These are phyloP conservation scores for Mycena latifolia DNA, from an alignment of 768 basidiomycete species.

Conservation along the genomic window DNA sequence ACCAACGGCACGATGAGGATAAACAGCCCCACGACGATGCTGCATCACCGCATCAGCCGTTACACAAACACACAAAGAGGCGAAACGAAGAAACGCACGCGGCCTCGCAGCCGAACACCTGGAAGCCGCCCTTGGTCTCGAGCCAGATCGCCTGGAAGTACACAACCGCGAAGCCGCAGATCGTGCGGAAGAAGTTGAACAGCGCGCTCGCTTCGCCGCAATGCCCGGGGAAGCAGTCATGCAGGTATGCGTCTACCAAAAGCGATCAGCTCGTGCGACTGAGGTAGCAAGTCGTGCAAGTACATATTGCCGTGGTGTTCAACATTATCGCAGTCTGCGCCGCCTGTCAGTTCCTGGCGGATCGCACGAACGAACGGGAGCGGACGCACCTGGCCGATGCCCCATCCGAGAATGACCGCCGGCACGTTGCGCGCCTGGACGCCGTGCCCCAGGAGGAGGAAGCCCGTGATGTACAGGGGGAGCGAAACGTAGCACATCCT, in stretches of 20 bases:
- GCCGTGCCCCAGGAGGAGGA: constrained; percentile 54
- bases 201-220: constrained; percentile 59
- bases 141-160: constrained; percentile 63
- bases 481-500: constrained; percentile 55
- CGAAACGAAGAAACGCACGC: constrained; percentile 45
- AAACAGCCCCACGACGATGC: constrained; percentile 49
- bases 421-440: constrained; percentile 45
- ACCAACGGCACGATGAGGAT: constrained; percentile 50
- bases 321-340: constrained; percentile 51
- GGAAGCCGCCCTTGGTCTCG: constrained; percentile 52
- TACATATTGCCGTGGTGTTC: constrained; percentile 56
- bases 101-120: constrained; percentile 59
- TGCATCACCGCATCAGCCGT: constrained; percentile 26
- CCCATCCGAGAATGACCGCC: constrained; percentile 58
- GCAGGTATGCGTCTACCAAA: constrained; percentile 55
- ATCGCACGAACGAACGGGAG: too few relatives aligned
- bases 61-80: not conserved
- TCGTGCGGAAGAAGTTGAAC: constrained; percentile 53
- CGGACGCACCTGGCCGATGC: constrained; percentile 53
- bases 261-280: too few relatives aligned
- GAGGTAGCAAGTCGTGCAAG: too few relatives aligned
- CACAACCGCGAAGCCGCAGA: constrained; percentile 57
- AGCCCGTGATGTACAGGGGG: constrained; percentile 56
- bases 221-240: constrained; percentile 51
- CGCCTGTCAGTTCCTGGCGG: too few relatives aligned